Evolutionary conservation across 495 filamentous ascomycete genomes (phyloP).

Genomic region (Lophiostoma macrostomum): DNA sequence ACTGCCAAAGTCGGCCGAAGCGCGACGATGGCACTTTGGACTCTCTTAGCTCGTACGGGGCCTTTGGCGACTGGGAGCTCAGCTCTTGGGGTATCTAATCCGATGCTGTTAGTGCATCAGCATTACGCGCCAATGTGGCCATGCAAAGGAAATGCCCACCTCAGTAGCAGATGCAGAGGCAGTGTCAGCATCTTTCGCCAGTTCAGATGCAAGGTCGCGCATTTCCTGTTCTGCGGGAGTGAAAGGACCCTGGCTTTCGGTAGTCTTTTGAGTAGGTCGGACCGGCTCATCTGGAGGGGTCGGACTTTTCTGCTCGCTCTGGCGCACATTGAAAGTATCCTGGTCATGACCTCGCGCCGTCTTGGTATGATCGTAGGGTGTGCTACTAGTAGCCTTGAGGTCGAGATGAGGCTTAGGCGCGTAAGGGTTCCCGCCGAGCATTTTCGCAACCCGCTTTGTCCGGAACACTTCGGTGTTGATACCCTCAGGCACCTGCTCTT

Average conservation of each 20-base stretch:
- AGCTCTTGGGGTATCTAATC: constrained; percentile 37
- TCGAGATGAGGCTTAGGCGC: constrained; percentile 31
- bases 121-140: constrained; percentile 1
- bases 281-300: constrained; percentile 18
- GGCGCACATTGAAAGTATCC: constrained; percentile 45
- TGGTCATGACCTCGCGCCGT: constrained; percentile 39
- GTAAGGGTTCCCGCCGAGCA: constrained; percentile 45
- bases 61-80: constrained; percentile 10
- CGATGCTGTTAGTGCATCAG: constrained; percentile 47
- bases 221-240: constrained; percentile 31
- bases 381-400: constrained; percentile 31
- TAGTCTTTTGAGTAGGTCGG: constrained; percentile 7
- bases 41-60: constrained; percentile 71
- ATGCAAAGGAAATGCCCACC: constrained; percentile 20
- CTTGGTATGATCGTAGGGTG: constrained; percentile 37
- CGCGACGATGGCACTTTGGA: constrained; percentile 88
- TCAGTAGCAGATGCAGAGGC: constrained; percentile 10
- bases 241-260: too few species aligned
- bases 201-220: constrained; percentile 38
- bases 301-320: constrained; percentile 31
- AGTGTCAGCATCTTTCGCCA: constrained; percentile 37
- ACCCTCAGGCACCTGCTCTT: constrained; percentile 53
- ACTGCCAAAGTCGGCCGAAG: constrained; percentile 87
- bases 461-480: constrained; percentile 61
- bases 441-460: constrained; percentile 56